Percentiles rank a stretch among this genome's conserved stretches.
Evolutionary conservation across 257 asterid genomes (phyloP).

Genomic region (Cordia subcordata): DNA sequence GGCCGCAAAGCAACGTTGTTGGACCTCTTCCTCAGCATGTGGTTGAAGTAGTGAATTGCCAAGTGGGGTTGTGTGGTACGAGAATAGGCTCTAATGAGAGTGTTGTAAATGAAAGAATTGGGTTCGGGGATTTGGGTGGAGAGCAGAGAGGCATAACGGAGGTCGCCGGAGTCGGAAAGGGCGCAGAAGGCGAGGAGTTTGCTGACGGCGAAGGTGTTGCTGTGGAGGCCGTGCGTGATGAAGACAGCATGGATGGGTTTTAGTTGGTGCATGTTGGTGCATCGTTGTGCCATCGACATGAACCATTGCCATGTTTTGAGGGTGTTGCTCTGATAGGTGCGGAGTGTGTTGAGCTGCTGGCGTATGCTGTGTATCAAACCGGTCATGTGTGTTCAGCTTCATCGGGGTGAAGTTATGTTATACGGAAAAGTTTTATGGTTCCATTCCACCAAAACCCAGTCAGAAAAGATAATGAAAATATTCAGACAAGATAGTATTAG

Average conservation of each 20-base stretch:
- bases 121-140: conserved; percentile 50
- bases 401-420: background rate
- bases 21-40: conserved; percentile 24
- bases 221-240: conserved; percentile 50
- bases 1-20: conserved; percentile 29
- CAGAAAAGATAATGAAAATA: too few species aligned
- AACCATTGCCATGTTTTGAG: conserved; percentile 31
- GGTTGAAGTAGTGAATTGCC: conserved; percentile 34
- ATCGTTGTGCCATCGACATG: conserved; percentile 30
- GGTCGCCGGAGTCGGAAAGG: conserved; percentile 39
- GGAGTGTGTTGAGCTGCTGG: conserved; percentile 2
- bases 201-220: conserved; percentile 50
- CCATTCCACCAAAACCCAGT: too few species aligned
- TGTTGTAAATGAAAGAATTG: conserved; percentile 62
- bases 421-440: background rate
- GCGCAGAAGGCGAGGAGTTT: conserved; percentile 56
- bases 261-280: conserved; percentile 50
- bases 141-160: conserved; percentile 49
- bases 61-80: conserved; percentile 28
- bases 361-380: conserved; percentile 2
- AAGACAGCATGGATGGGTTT: conserved; percentile 64
- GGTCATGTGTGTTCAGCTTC: background rate
- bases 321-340: conserved; percentile 13
- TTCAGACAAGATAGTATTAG: too few species aligned
- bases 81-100: conserved; percentile 61